Conservation (phyloP, 495 filamentous ascomycete species). For the Aspergillus bridgeri region DNA sequence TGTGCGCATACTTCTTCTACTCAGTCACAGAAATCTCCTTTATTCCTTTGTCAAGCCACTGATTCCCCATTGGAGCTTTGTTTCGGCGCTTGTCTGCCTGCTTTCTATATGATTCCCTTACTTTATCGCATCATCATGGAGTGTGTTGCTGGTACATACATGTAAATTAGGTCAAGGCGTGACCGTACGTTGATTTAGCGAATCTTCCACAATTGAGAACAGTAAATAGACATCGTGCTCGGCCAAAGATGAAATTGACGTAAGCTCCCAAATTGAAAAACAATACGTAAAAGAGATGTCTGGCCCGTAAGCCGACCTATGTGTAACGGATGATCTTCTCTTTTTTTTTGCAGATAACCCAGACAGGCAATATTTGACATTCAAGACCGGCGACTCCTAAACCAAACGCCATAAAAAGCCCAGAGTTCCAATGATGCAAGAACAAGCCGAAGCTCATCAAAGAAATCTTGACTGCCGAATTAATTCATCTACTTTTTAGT, state of each 20-base stretch:
- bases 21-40: conserved; percentile 12
- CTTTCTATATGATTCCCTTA: neutral
- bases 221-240: neutral
- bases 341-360: conserved; percentile 13
- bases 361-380: conserved; percentile 14
- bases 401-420: conserved; percentile 27
- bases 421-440: conserved; percentile 19
- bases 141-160: conserved; percentile 9
- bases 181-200: conserved; percentile 4
- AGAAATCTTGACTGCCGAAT: conserved; percentile 3
- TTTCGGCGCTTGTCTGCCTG: conserved; percentile 4
- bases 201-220: neutral
- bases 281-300: neutral
- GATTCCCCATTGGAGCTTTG: conserved; percentile 15
- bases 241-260: neutral
- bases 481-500: neutral
- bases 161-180: conserved; percentile 12
- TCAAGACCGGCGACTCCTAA: conserved; percentile 23
- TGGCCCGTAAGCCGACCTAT: neutral
- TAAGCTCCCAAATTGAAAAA: neutral
- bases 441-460: conserved; percentile 12
- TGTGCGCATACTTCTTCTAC: conserved; percentile 8
- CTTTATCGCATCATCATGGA: conserved; percentile 5
- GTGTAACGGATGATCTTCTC: neutral
- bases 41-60: conserved; percentile 7